Evolutionary conservation across 805 yeast species (phyloP).

Genomic region (Henningerozyma blattae): DNA sequence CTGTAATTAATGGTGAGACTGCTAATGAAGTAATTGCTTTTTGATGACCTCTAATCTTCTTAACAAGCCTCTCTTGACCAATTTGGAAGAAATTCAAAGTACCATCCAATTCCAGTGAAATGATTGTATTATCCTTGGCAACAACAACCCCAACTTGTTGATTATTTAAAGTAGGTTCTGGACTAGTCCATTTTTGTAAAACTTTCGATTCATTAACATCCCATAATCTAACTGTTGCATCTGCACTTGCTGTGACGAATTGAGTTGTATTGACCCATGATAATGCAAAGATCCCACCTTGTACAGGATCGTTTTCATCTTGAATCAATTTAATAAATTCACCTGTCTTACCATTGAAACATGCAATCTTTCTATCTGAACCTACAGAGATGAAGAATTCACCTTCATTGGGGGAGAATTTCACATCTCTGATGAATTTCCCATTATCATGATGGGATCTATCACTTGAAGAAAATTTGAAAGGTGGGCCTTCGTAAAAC

Average conservation of each 20-base stretch:
- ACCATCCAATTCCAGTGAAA: constrained; percentile 65
- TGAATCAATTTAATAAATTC: constrained; percentile 45
- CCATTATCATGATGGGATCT: constrained; percentile 54
- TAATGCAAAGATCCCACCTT: constrained; percentile 72
- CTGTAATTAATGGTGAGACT: constrained; percentile 34
- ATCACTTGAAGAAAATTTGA: constrained; percentile 64
- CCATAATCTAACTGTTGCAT: constrained; percentile 61
- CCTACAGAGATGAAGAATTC: constrained; percentile 64
- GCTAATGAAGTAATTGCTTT: constrained; percentile 57
- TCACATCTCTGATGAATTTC: constrained; percentile 70
- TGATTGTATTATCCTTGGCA: constrained; percentile 38
- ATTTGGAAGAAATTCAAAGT: constrained; percentile 47
- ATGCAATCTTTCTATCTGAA: constrained; percentile 61
- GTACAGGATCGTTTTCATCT: constrained; percentile 34
- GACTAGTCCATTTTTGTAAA: constrained; percentile 38
- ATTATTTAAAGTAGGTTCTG: constrained; percentile 34
- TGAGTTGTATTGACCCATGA: constrained; percentile 45
- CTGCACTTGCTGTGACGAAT: constrained; percentile 80
- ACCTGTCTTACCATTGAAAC: constrained; percentile 84
- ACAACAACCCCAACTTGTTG: constrained; percentile 71
- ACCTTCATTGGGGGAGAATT: constrained; percentile 68
- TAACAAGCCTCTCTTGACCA: constrained; percentile 23
- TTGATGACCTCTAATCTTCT: constrained; percentile 64
- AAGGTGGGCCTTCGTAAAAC: constrained; percentile 87
- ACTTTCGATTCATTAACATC: constrained; percentile 33